Evolutionary conservation across 306 rosid genomes (phyloP).

Genomic region (Hippophae gyantsensis): DNA sequence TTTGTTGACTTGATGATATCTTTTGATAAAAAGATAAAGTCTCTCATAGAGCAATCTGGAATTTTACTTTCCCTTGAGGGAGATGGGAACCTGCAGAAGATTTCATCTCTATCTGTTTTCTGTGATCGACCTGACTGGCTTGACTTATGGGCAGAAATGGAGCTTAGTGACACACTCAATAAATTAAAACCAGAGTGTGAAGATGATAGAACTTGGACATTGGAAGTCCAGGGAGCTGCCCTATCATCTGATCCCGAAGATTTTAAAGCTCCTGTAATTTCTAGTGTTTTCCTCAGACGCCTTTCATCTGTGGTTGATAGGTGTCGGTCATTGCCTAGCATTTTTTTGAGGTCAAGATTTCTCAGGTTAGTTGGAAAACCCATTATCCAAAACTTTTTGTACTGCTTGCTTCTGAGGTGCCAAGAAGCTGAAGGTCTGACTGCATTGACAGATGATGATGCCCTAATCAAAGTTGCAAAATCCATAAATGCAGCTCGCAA

Average conservation of each 20-base stretch:
- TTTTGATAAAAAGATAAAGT: conserved; percentile 72
- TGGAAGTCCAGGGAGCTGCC: conserved; percentile 46
- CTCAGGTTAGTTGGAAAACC: conserved; percentile 61
- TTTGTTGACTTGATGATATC: conserved; percentile 90
- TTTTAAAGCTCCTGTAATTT: conserved; percentile 68
- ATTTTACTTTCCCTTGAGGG: conserved; percentile 52
- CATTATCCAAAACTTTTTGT: conserved; percentile 43
- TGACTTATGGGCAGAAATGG: conserved; percentile 88
- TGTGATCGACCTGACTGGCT: conserved; percentile 92
- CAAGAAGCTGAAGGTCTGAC: conserved; percentile 98
- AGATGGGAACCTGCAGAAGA: conserved; percentile 39
- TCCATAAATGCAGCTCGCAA: conserved; percentile 74
- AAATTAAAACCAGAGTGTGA: conserved; percentile 49
- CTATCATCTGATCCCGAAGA: conserved; percentile 48
- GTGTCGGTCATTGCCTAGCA: conserved; percentile 59
- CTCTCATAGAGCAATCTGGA: conserved; percentile 72
- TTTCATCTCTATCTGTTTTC: conserved; percentile 73
- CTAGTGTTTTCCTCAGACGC: conserved; percentile 43
- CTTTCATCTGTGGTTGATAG: conserved; percentile 64
- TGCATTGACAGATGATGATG: conserved; percentile 75
- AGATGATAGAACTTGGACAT: conserved; percentile 65
- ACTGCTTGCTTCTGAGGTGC: conserved; percentile 60
- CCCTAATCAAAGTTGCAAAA: conserved; percentile 62
- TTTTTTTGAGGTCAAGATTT: conserved; percentile 57
- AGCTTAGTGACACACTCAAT: conserved; percentile 54